Evolutionary conservation across 1,139 yeast genomes (phyloP), one percentile per base, ranked within the genome.

Genomic region (Kluyveromyces sp.): DNA sequence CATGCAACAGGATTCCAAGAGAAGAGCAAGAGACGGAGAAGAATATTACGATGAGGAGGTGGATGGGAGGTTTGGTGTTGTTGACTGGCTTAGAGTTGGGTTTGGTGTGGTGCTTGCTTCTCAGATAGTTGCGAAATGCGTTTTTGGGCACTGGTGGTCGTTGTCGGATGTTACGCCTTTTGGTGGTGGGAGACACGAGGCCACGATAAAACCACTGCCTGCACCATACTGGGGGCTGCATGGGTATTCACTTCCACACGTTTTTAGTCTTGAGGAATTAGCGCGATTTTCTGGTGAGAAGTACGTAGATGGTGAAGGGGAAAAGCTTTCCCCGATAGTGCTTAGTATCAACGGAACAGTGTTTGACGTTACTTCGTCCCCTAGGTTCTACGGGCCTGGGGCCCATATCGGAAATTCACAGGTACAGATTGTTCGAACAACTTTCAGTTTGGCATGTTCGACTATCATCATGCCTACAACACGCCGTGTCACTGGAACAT

Each of bases 401-500:
- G 60, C 4, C 49, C 59, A 3, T 56, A 56, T 37, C 45, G 42
- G 36, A 53, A 50, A 36, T 55, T 55, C 41, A 50, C 57, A 5
- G 60, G 59, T 8, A 47, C 48, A 4, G 60, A 56, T 42, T 56
- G 60, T 43, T 51, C 58, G 4, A 55, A 50, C 25, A 34, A 50
- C 8, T 53, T 56, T 43, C 47, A 53, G 25, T 51, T 47, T 43
- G 46, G 53, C 2, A 45, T 49, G 32, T 55, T 57, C 54, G 58
- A 56, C 32, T 21, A 51, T 31, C 45, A 50, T 31, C 45, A 50
- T 10, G 54, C 51, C 5, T 29, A 35, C 21, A 28, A 28, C 7
- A 41, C 54, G 30, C 27, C 41, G 4, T 54, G 58, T 33, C 39
- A 46, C 41, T 43, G 48, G 28, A 48, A 52, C 38, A 39, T 51